Conservation (phyloP, 805 yeast genomes). For the Saturnispora sekii region DNA sequence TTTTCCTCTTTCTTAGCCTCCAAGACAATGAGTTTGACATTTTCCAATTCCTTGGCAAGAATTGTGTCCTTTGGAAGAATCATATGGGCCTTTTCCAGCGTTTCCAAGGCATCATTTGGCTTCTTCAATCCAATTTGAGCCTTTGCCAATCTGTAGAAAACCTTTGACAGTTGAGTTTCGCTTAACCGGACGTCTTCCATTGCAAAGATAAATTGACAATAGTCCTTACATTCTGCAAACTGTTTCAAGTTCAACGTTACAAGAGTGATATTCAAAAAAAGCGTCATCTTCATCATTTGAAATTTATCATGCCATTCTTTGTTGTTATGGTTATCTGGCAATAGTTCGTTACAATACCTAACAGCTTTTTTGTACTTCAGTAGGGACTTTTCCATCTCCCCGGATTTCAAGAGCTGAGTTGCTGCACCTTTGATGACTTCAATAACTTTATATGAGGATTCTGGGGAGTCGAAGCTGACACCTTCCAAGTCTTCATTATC, state of each 20-base stretch:
- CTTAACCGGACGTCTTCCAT: conserved; percentile 25
- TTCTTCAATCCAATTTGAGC: conserved; percentile 33
- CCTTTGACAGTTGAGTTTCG: conserved; percentile 20
- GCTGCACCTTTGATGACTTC: conserved; percentile 59
- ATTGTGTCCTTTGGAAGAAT: conserved; percentile 40
- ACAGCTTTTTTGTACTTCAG: conserved; percentile 59
- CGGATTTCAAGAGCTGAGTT: conserved; percentile 44
- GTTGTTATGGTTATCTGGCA: conserved; percentile 61
- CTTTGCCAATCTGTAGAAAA: conserved; percentile 23
- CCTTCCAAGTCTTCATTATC: conserved; percentile 48
- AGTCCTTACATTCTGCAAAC: conserved; percentile 42
- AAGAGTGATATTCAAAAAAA: conserved; percentile 52
- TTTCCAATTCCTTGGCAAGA: conserved; percentile 35
- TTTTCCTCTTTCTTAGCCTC: conserved; percentile 40
- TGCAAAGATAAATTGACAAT: conserved; percentile 48
- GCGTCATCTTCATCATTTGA: conserved; percentile 37
- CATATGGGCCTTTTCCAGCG: conserved; percentile 34
- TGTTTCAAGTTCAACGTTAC: conserved; percentile 40
- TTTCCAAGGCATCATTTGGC: conserved; percentile 39
- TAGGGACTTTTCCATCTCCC: conserved; percentile 40
- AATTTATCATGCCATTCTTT: conserved; percentile 43
- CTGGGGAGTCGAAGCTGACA: conserved; percentile 39
- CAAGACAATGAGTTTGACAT: conserved; percentile 32
- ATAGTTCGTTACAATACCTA: conserved; percentile 59
- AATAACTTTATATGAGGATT: conserved; percentile 41